Conservation (phyloP, 2,329 filamentous ascomycete genomes). For the Purpureocillium lavendulum region DNA sequence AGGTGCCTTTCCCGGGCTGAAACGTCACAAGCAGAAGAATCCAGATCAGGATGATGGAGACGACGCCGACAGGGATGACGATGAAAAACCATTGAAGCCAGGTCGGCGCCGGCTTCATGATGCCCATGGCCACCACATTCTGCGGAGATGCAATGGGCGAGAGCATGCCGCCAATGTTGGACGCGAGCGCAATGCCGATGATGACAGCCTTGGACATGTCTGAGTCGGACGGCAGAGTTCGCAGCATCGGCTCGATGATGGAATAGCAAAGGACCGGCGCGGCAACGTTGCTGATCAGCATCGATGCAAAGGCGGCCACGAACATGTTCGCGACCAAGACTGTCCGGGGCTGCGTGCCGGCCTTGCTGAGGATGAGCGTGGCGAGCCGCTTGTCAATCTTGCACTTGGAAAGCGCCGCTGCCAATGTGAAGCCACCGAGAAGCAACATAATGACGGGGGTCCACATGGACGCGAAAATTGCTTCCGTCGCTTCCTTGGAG, state of each 20-base stretch:
- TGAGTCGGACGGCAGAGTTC: constrained; percentile 83
- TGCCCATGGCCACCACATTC: constrained; percentile 91
- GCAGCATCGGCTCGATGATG: constrained; percentile 94
- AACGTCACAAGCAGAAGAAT: constrained; percentile 76
- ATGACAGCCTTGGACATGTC: constrained; percentile 93
- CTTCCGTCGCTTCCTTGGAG: constrained; percentile 73
- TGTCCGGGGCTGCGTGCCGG: constrained; percentile 79
- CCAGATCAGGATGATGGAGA: constrained; percentile 88
- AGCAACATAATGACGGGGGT: constrained; percentile 98
- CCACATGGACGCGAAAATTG: constrained; percentile 96
- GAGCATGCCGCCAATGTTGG: constrained; percentile 92
- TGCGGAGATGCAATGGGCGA: constrained; percentile 96
- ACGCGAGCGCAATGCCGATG: constrained; percentile 87
- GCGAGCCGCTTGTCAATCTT: constrained; percentile 97
- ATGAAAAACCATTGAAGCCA: constrained; percentile 99
- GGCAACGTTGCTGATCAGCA: constrained; percentile 98
- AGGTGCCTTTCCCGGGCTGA: constrained; percentile 73
- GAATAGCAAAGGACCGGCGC: constrained; percentile 95
- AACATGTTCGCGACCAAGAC: constrained; percentile 98
- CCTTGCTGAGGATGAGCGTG: constrained; percentile 92
- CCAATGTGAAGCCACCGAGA: constrained; percentile 90
- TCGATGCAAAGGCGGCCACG: constrained; percentile 92
- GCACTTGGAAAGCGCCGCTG: constrained; percentile 91
- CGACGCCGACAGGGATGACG: constrained; percentile 81
- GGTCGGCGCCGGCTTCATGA: constrained; percentile 85